A percentile compares a stretch with the other conserved stretches of the same genome.
Evolutionary conservation across 495 filamentous ascomycete species (phyloP).

Genomic region (Neurospora africana): DNA sequence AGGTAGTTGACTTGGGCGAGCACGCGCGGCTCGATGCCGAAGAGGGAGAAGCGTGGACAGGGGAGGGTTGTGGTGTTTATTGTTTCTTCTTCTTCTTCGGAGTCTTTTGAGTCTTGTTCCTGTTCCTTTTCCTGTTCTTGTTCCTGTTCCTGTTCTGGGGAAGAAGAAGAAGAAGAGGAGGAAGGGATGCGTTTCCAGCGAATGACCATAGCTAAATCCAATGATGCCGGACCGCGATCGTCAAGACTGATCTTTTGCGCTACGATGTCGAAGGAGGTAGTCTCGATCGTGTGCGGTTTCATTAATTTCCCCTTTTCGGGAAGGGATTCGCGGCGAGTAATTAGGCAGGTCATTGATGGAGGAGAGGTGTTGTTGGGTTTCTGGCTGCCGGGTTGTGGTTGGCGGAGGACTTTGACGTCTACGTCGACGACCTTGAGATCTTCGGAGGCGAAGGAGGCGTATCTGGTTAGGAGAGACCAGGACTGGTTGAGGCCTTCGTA

Average conservation of each 20-base stretch:
- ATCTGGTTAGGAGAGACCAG: constrained; percentile 67
- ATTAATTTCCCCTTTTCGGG: constrained; percentile 25
- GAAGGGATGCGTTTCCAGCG: constrained; percentile 52
- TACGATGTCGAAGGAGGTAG: constrained; percentile 59
- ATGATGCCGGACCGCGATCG: constrained; percentile 57
- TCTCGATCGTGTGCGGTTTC: constrained; percentile 52
- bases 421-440: constrained; percentile 56
- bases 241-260: constrained; percentile 66
- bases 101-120: neutral
- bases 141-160: neutral
- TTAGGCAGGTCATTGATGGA: constrained; percentile 18
- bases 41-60: constrained; percentile 67
- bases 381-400: constrained; percentile 29
- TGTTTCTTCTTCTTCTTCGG: neutral
- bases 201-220: constrained; percentile 68
- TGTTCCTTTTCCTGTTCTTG: neutral
- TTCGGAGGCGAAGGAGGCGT: constrained; percentile 62
- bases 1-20: constrained; percentile 52
- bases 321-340: constrained; percentile 13
- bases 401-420: constrained; percentile 43
- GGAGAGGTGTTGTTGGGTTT: constrained; percentile 26
- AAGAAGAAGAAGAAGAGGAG: neutral
- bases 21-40: constrained; percentile 78
- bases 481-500: constrained; percentile 60
- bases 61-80: constrained; percentile 50